Conservation (phyloP, 2,329 filamentous ascomycete genomes). For the Apiospora marii region DNA sequence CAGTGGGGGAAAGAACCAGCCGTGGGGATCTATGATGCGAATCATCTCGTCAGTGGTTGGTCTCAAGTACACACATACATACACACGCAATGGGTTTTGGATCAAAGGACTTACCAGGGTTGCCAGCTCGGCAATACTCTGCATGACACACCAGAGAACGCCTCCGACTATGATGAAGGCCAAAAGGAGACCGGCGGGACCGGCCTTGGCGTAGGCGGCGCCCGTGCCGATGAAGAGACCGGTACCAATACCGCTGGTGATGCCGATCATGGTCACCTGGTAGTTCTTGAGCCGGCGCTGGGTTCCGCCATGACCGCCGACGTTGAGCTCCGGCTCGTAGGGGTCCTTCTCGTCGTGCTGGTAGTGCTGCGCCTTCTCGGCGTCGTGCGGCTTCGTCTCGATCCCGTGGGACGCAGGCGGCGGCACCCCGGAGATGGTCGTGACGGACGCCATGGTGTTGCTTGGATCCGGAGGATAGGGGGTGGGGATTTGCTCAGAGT, state of each 20-base stretch:
- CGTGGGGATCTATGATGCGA: slow-evolving; percentile 25
- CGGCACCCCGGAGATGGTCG: neutral
- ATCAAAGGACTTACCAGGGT: slow-evolving; percentile 33
- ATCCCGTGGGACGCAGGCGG: neutral
- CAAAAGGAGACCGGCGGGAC: slow-evolving; percentile 51
- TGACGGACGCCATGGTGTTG: neutral
- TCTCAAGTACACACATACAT: slow-evolving; percentile 4
- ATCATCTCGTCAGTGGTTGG: neutral
- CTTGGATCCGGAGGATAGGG: neutral
- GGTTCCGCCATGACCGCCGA: slow-evolving; percentile 28
- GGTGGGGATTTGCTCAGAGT: neutral
- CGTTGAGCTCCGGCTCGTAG: neutral
- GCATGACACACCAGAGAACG: slow-evolving; percentile 41
- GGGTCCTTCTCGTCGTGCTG: slow-evolving; percentile 6
- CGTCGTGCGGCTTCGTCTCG: neutral
- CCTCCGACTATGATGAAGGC: slow-evolving; percentile 58
- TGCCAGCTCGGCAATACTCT: slow-evolving; percentile 40
- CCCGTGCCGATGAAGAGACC: slow-evolving; percentile 35
- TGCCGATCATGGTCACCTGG: slow-evolving; percentile 30
- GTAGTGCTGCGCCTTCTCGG: slow-evolving; percentile 12
- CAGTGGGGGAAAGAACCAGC: slow-evolving; percentile 30
- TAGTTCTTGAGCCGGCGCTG: slow-evolving; percentile 29
- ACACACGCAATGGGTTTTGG: too few relatives aligned
- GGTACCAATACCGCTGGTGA: slow-evolving; percentile 29
- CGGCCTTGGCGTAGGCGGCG: slow-evolving; percentile 37